A percentile compares a stretch with the other conserved stretches of the same genome.
Evolutionary conservation across 768 basidiomycete species (phyloP).

Genomic region (Galerina sulciceps): DNA sequence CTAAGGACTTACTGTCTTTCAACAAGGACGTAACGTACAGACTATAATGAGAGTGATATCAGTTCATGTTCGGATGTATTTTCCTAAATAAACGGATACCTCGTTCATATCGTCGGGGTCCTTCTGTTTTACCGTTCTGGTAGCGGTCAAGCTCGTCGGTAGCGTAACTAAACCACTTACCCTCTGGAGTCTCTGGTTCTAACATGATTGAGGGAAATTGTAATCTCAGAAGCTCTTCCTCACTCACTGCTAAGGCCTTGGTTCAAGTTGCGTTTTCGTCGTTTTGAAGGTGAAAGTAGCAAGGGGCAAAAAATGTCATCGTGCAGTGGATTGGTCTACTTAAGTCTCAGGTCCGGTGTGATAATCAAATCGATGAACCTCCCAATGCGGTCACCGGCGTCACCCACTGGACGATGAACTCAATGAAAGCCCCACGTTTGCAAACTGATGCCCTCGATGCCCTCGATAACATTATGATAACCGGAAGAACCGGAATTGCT

Average conservation of each 20-base stretch:
- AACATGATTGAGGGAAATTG: neutral
- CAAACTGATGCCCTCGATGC: no score
- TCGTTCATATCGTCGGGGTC: neutral
- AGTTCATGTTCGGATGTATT: neutral
- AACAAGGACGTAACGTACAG: neutral
- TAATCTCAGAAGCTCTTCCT: neutral
- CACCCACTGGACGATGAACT: neutral
- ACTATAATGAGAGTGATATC: neutral
- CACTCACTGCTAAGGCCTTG: neutral
- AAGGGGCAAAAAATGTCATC: neutral
- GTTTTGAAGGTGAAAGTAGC: neutral
- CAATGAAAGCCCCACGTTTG: no score
- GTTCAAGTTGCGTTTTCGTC: neutral
- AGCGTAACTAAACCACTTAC: neutral
- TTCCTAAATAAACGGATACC: neutral
- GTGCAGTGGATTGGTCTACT: neutral
- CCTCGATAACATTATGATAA: no score
- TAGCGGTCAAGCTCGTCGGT: neutral
- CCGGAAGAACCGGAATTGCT: neutral
- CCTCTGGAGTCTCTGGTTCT: neutral
- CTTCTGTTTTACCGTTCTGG: neutral
- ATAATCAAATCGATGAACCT: neutral
- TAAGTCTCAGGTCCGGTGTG: neutral
- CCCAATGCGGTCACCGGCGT: neutral
- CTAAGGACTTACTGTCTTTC: neutral